Base-by-base conservation (phyloP, 1,139 yeast genomes). In the Pichia sp. region DNA sequence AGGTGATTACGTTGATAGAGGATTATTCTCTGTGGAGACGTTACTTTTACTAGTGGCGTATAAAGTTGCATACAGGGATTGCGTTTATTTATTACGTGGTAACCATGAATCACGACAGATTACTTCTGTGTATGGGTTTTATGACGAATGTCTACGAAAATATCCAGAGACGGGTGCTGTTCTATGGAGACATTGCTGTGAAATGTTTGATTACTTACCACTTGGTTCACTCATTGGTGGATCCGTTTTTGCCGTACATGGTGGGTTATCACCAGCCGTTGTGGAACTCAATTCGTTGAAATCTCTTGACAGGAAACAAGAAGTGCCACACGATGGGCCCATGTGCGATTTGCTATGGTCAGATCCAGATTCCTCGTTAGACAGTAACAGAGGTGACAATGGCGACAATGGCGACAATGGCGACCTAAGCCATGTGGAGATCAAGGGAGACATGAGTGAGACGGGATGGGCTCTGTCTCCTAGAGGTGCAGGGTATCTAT, bases 381-480 rank as follows among this genome's bases (percentile, higher is more conserved):
- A 71, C 33, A 91, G 93, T 12, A 17, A 24, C 13, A n/a, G n/a
- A n/a, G n/a, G n/a, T n/a, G n/a, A n/a, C n/a, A n/a, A n/a, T n/a
- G n/a, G n/a, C n/a, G n/a, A n/a, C n/a, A n/a, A n/a, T n/a, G n/a
- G n/a, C n/a, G n/a, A n/a, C n/a, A n/a, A n/a, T n/a, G n/a, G n/a
- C n/a, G n/a, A n/a, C n/a, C n/a, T n/a, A n/a, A n/a, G n/a, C n/a
- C n/a, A n/a, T n/a, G n/a, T n/a, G n/a, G n/a, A n/a, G n/a, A n/a
- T n/a, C n/a, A n/a, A n/a, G n/a, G n/a, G n/a, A n/a, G n/a, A n/a
- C n/a, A n/a, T n/a, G n/a, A n/a, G n/a, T n/a, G n/a, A n/a, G n/a
- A n/a, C n/a, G n/a, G n/a, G n/a, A n/a, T 87, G 96, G 96, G 91
- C 94, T 33, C 79, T 87, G 22, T 77, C 88, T 48, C 95, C 96